Base-by-base conservation (phyloP, 169 alveolate species). In the Plasmodium berghei region DNA sequence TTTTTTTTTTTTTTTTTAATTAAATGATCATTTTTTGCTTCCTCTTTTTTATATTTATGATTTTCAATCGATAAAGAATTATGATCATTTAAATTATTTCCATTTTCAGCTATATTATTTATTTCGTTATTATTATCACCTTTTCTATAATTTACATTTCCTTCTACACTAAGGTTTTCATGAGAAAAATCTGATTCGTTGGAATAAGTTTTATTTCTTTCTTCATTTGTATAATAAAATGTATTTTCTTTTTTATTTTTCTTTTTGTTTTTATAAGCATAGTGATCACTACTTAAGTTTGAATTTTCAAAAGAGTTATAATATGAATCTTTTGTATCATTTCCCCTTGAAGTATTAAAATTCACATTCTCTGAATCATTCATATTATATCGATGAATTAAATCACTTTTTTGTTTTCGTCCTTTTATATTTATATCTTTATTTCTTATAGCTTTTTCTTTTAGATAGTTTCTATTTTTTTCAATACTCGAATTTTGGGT, bases 21-120 rank as follows among this genome's bases (percentile, higher is more conserved):
- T 28, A 16, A 46, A 64, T 20, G 22, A 42, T 74, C 24, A 52
- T 66, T 80, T 49, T 70, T 16, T 24, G 20, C 16, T 66, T 80
- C 75, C 24, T 49, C 22, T 8, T 52, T 52, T 54, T 58, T 61
- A 55, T 34, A 69, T 46, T 48, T 48, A 46, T 62, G 70, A 20
- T 62, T 26, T 46, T 48, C 88, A 59, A 26, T 74, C 45, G 71
- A 74, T 28, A 74, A 74, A 4, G 64, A 46, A 66, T 16, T 22
- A 40, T 73, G 49, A 24, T 10, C 22, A n/a, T 55, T 55, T 28
- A 74, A 74, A 62, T 74, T 54, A 66, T 45, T 67, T 66, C 40
- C 80, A 40, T 67, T 45, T 49, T 80, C 28, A 8, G 18, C 0
- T 58, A 58, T 61, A 58, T 45, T 45, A 52, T 34, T 34, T 34